Conservation (phyloP, 2,329 filamentous ascomycete species). For the Pseudophaeomoniella oleicola region DNA sequence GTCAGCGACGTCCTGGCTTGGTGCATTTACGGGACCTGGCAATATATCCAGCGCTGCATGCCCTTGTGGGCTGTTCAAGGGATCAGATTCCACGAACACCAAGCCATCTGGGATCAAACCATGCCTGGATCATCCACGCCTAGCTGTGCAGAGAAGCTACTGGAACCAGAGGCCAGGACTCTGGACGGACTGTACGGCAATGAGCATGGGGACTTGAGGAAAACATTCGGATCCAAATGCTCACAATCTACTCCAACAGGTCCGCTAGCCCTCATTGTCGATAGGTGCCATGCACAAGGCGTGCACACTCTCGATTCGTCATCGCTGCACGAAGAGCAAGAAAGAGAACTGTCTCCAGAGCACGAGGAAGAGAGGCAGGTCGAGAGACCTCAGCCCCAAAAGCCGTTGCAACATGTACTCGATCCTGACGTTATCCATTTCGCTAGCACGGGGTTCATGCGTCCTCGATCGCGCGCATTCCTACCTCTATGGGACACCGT, state of each 20-base stretch:
- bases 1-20: conserved; percentile 44
- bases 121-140: neutral
- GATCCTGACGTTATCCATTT: too few species aligned
- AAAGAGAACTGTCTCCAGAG: conserved; percentile 43
- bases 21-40: conserved; percentile 43
- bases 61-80: conserved; percentile 50
- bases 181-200: conserved; percentile 15
- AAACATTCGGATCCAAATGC: conserved; percentile 5
- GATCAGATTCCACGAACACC: neutral
- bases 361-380: conserved; percentile 47
- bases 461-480: too few species aligned
- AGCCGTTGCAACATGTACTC: too few species aligned
- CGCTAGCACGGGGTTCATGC: too few species aligned
- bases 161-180: conserved; percentile 30
- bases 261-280: too few species aligned
- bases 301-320: conserved; percentile 15
- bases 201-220: neutral
- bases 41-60: conserved; percentile 33
- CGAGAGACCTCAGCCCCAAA: conserved; percentile 38
- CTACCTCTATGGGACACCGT: too few species aligned
- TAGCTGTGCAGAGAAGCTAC: conserved; percentile 3
- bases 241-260: too few species aligned
- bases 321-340: conserved; percentile 49
- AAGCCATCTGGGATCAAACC: neutral
- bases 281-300: neutral